These are phyloP conservation scores for Phytophthora capsici DNA, from an alignment of 352 stramenopile genomes.

Conservation along the genomic window DNA sequence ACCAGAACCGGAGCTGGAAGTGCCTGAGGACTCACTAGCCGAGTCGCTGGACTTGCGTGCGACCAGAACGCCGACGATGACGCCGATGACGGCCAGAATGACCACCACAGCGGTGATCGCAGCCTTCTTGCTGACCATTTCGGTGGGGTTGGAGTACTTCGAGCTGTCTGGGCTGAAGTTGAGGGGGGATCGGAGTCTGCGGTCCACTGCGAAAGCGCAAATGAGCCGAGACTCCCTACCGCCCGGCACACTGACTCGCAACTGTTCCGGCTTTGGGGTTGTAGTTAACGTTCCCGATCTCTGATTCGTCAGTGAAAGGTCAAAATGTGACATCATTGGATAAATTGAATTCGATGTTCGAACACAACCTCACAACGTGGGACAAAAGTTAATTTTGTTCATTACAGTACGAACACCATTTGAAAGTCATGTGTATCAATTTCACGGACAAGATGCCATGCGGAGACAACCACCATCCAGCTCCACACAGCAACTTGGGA, in stretches of 20 bases:
- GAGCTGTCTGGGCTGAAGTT: conserved; percentile 4
- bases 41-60: conserved; percentile 36
- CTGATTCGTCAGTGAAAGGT: conserved; percentile 23
- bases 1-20: conserved; percentile 27
- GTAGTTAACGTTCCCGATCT: conserved; percentile 3
- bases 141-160: not conserved
- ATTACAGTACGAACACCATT: not conserved
- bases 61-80: conserved; percentile 52
- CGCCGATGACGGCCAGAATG: conserved; percentile 54
- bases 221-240: conserved; percentile 19
- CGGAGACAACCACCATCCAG: not conserved
- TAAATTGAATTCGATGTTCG: conserved; percentile 19
- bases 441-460: not conserved
- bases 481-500: conserved; percentile 6
- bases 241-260: conserved; percentile 28
- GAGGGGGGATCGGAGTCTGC: conserved; percentile 3
- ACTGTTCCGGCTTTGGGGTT: conserved; percentile 22
- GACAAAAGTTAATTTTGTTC: not conserved
- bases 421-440: conserved; percentile 1
- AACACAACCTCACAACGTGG: not conserved
- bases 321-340: conserved; percentile 9
- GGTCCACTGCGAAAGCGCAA: conserved; percentile 32
- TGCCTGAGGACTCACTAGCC: conserved; percentile 36
- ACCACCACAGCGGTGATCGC: conserved; percentile 51
- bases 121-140: conserved; percentile 42